A percentile compares a stretch with the other conserved stretches of the same genome.
Conservation (phyloP, 2,329 filamentous ascomycete genomes). For the Huntiella moniliformis region DNA sequence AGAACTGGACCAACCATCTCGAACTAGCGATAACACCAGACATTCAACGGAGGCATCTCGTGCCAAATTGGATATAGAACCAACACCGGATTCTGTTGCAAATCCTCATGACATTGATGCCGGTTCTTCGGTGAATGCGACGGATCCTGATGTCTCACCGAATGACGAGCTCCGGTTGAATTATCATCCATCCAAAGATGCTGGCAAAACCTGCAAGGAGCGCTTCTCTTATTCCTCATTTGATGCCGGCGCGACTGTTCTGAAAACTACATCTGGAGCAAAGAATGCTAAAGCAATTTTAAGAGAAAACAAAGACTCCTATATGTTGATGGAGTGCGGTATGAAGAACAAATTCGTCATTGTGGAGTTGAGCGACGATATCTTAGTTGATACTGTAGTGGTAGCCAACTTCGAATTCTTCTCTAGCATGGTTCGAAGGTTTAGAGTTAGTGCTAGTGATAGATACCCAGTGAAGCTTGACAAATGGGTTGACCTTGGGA, state of each 20-base stretch:
- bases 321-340: conserved; percentile 87
- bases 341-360: conserved; percentile 83
- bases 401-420: conserved; percentile 98
- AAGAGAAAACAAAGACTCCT: conserved; percentile 94
- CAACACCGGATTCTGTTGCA: neutral
- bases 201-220: conserved; percentile 93
- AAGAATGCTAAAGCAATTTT: conserved; percentile 79
- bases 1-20: neutral
- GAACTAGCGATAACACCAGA: neutral
- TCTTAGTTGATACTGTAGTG: conserved; percentile 85
- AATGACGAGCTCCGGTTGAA: conserved; percentile 6
- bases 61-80: neutral
- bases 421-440: conserved; percentile 84
- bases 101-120: too few relatives aligned
- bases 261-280: conserved; percentile 73
- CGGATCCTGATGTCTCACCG: neutral
- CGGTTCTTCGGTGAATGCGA: too few relatives aligned
- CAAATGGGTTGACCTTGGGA: conserved; percentile 76
- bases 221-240: conserved; percentile 95
- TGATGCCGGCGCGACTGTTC: conserved; percentile 80
- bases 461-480: conserved; percentile 83
- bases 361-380: conserved; percentile 74
- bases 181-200: conserved; percentile 63
- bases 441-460: conserved; percentile 83
- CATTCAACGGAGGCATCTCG: neutral